Conservation (phyloP, 768 basidiomycete genomes). For the Rhizopogon sp. region DNA sequence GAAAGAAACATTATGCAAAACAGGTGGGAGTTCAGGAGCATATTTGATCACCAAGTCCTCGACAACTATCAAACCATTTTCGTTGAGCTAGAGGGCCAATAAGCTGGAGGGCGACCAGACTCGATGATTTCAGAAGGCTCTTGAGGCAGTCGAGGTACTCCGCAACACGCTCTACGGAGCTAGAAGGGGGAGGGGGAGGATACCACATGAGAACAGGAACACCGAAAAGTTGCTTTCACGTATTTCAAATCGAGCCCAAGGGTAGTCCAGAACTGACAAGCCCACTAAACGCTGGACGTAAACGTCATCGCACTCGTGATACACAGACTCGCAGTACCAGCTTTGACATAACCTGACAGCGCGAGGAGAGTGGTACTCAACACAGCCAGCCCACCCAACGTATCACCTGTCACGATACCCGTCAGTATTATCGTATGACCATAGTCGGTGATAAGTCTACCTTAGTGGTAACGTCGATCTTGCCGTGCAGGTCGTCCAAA, state of each 20-base stretch:
- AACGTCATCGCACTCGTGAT: slow-evolving; percentile 73
- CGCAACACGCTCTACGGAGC: too few relatives aligned
- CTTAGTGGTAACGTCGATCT: slow-evolving; percentile 77
- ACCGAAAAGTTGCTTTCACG: slow-evolving; percentile 17
- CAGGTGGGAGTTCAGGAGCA: slow-evolving; percentile 76
- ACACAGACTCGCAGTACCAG: slow-evolving; percentile 65
- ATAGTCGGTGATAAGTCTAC: slow-evolving; percentile 26
- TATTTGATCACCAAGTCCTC: slow-evolving; percentile 81
- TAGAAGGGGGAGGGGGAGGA: too few relatives aligned
- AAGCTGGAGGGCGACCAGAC: too few relatives aligned
- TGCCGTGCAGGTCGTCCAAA: slow-evolving; percentile 65
- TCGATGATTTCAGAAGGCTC: too few relatives aligned
- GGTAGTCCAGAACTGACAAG: slow-evolving; percentile 44
- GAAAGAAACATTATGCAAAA: slow-evolving; percentile 74
- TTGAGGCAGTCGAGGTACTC: too few relatives aligned
- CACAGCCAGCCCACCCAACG: slow-evolving; percentile 67
- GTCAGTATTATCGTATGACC: not conserved
- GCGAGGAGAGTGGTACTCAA: slow-evolving; percentile 75
- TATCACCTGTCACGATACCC: slow-evolving; percentile 51
- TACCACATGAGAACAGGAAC: too few relatives aligned
- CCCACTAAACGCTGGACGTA: slow-evolving; percentile 47
- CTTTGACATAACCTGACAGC: slow-evolving; percentile 51
- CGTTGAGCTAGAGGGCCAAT: slow-evolving; percentile 58
- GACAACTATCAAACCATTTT: slow-evolving; percentile 55
- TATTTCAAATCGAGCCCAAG: slow-evolving; percentile 76